phyloP scores from a whole-genome alignment of 768 basidiomycete species.

The Cubamyces sp. region DNA sequence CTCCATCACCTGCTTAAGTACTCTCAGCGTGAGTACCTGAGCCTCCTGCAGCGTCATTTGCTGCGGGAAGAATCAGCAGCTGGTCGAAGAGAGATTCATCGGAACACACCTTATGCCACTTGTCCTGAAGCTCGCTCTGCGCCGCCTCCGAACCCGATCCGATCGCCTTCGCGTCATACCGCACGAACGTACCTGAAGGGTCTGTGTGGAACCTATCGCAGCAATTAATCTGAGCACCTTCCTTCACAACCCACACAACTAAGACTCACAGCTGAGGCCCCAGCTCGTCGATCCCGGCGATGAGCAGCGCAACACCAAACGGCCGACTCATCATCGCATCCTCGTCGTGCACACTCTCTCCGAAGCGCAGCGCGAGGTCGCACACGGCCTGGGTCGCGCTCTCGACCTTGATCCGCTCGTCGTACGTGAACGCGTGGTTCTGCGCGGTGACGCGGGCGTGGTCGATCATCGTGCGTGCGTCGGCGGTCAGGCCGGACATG shows the following conservation, averaged over 20 bases:
- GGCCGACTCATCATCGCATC: constrained; percentile 99
- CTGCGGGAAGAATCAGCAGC: constrained; percentile 46
- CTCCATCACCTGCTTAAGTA: constrained; percentile 99
- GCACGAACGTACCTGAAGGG: constrained; percentile 96
- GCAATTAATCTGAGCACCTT: too few species aligned
- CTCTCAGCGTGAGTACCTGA: constrained; percentile 80
- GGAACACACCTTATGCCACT: constrained; percentile 86
- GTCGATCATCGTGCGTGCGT: constrained; percentile 99
- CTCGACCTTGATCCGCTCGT: constrained; percentile 96
- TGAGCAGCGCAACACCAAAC: constrained; percentile 95
- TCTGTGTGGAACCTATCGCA: constrained; percentile 88
- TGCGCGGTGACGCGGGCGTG: constrained; percentile 97
- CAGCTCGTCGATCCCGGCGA: constrained; percentile 95
- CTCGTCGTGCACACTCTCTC: constrained; percentile 98
- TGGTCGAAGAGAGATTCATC: background rate
- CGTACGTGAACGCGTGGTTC: constrained; percentile 95
- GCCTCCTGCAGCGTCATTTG: constrained; percentile 92
- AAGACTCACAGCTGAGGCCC: constrained; percentile 89
- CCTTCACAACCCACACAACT: background rate
- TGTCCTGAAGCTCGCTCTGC: constrained; percentile 95
- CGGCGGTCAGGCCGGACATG: constrained; percentile 96
- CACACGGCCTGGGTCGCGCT: constrained; percentile 98
- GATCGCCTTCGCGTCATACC: constrained; percentile 98
- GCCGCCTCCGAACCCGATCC: constrained; percentile 98
- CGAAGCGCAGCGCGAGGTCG: constrained; percentile 94